Percentiles rank a stretch among this genome's conserved stretches.
Conservation (phyloP, 331 rosid genomes). For the Erythrophleum ivorense region DNA sequence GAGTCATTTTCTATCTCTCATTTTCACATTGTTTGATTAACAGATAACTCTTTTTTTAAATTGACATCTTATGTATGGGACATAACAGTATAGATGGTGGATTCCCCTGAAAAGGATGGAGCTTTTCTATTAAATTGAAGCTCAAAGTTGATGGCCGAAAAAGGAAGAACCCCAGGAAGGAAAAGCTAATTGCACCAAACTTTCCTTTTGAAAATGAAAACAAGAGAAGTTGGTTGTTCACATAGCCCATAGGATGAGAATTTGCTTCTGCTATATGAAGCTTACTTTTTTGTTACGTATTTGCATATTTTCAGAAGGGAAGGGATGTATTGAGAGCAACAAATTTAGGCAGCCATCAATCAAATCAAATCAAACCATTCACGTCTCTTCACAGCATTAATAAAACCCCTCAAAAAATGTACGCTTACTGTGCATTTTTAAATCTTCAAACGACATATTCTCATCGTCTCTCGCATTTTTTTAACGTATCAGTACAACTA, state of each 20-base stretch:
- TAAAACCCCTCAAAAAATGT: neutral
- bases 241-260: neutral
- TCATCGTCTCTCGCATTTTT: conserved; percentile 62
- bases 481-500: conserved; percentile 61
- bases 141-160: neutral
- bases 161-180: neutral
- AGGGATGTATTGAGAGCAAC: neutral
- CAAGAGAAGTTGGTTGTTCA: neutral
- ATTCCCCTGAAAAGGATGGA: neutral
- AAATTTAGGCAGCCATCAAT: neutral
- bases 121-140: neutral
- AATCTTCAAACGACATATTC: conserved; percentile 74
- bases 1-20: neutral
- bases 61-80: neutral
- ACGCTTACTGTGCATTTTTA: conserved; percentile 38
- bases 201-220: neutral
- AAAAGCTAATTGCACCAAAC: neutral
- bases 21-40: neutral
- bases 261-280: conserved; percentile 12
- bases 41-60: neutral
- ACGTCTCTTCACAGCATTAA: neutral
- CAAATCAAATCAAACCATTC: neutral
- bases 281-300: neutral
- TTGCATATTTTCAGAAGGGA: neutral
- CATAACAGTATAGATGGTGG: neutral